phyloP scores from a whole-genome alignment of 805 yeast species.

The Candida andamanensis region DNA sequence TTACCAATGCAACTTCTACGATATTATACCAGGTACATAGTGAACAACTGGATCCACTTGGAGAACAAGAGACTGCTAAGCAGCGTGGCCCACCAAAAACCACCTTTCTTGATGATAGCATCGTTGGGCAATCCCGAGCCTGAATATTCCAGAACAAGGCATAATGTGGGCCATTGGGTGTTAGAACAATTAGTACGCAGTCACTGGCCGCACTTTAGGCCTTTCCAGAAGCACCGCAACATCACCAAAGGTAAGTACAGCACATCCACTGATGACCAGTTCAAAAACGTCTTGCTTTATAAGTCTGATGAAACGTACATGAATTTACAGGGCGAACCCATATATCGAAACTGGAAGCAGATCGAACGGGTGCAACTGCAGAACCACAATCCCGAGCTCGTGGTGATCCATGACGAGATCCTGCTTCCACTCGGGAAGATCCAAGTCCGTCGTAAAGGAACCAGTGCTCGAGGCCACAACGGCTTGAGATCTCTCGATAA shows the following conservation, averaged over 20 bases:
- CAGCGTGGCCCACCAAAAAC: too few relatives aligned
- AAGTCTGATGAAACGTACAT: slow-evolving; percentile 55
- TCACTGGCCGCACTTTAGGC: slow-evolving; percentile 19
- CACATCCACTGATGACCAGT: slow-evolving; percentile 13
- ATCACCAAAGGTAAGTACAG: slow-evolving; percentile 20
- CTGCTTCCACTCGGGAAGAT: slow-evolving; percentile 61
- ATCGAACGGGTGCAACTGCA: slow-evolving; percentile 18
- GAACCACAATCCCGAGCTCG: slow-evolving; percentile 31
- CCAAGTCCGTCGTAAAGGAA: slow-evolving; percentile 54
- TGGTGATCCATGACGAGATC: slow-evolving; percentile 78
- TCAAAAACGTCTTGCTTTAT: slow-evolving; percentile 32
- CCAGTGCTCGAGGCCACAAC: slow-evolving; percentile 77
- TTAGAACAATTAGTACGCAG: slow-evolving; percentile 27
- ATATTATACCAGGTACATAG: background rate
- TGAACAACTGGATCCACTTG: background rate
- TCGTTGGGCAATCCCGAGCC: slow-evolving; percentile 79
- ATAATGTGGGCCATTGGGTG: slow-evolving; percentile 69
- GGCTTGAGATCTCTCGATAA: slow-evolving; percentile 62
- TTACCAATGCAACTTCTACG: background rate
- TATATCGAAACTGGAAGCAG: slow-evolving; percentile 45
- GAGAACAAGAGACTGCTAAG: too few relatives aligned
- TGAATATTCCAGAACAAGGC: slow-evolving; percentile 57
- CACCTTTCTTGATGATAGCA: slow-evolving; percentile 25
- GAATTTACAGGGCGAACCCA: slow-evolving; percentile 66
- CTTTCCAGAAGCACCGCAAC: slow-evolving; percentile 15